Evolutionary conservation across 257 asterid genomes (phyloP).

Genomic region (Henckelia pumila): DNA sequence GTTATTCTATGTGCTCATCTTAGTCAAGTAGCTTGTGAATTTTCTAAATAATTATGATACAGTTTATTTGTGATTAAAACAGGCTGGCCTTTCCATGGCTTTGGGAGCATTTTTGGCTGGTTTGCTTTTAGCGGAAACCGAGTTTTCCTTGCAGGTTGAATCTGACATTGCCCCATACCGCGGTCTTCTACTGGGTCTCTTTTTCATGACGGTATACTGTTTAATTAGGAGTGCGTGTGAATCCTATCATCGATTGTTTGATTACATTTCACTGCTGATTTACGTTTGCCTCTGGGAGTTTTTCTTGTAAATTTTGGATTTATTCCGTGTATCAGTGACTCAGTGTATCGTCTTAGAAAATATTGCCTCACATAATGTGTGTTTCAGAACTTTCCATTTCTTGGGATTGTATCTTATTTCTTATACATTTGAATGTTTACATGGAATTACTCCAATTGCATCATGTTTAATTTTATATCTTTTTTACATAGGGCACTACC

Average conservation of each 20-base stretch:
- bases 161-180: slow-evolving; percentile 99
- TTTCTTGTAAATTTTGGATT: neutral
- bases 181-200: slow-evolving; percentile 96
- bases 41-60: neutral
- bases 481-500: neutral
- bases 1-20: slow-evolving; percentile 17
- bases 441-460: neutral
- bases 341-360: neutral
- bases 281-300: slow-evolving; percentile 11
- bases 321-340: neutral
- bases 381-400: slow-evolving; percentile 13
- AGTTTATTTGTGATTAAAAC: slow-evolving; percentile 29
- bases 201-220: slow-evolving; percentile 93
- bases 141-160: slow-evolving; percentile 97
- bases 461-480: slow-evolving; percentile 6
- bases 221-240: slow-evolving; percentile 8
- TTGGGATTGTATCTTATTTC: neutral
- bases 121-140: slow-evolving; percentile 98
- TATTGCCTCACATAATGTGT: slow-evolving; percentile 9
- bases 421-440: neutral
- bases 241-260: neutral
- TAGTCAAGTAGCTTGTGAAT: slow-evolving; percentile 6
- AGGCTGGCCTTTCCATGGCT: slow-evolving; percentile 99
- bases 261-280: neutral
- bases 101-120: slow-evolving; percentile 99